Evolutionary conservation across 192 early-diverging fungal species (phyloP), one percentile per base, ranked within the genome.

Genomic region (Borealophlyctis nickersoniae): DNA sequence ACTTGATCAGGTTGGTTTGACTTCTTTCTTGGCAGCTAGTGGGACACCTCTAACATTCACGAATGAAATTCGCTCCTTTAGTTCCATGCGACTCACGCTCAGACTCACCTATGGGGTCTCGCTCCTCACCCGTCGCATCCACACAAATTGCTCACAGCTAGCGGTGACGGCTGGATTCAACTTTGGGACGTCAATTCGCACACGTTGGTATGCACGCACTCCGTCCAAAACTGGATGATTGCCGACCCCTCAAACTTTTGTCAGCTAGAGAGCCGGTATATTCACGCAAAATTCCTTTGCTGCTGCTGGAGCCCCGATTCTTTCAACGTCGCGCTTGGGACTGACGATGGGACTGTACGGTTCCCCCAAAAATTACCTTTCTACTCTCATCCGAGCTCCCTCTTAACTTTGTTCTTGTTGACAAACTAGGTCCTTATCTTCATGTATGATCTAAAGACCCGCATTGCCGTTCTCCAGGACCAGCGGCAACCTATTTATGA

Each of bases 61-160:
- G 32, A 7, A 60, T 4, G 31, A 56, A n/a, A 29, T 60, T 60
- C 26, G 22, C n/a, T 26, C 33, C 19, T 24, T 19, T 27, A 69
- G 61, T 35, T 52, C 28, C 69, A 65, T 52, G 39, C 56, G 5
- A 50, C 36, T 1, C 23, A 4, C 0, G 24, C 13, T 24, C 28
- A 65, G 13, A 24, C 45, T 2, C 65, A 68, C n/a, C 35, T 72
- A 13, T 73, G 72, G 72, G 72, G 72, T 23, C 63, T 73, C n/a
- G 66, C 67, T 26, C 39, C 72, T n/a, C 72, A 73, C 49, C 72
- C 72, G 27, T 22, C 31, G 4, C 30, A 72, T 23, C 50, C 69
- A 3, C 33, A 22, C 22, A 22, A 50, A 34, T 23, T 73, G 31
- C 23, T 72, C 19, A 72, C 70, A 2, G 61, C 32, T 14, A 61